These are phyloP conservation scores for Xylariaceae sp. DNA, from an alignment of 2,329 filamentous ascomycete genomes.

Conservation along the genomic window DNA sequence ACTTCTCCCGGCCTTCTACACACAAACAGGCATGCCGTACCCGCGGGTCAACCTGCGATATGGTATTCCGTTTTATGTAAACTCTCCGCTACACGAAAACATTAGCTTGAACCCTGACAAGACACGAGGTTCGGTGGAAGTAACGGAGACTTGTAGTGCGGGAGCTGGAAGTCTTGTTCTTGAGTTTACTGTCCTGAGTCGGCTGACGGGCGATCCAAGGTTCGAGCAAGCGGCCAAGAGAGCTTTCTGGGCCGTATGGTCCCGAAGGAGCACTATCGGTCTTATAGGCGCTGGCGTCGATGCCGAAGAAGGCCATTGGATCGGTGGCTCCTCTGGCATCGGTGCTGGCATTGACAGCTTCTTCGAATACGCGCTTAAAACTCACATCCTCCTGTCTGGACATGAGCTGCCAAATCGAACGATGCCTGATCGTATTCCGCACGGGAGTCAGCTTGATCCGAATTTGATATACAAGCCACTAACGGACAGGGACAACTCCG, in stretches of 20 bases:
- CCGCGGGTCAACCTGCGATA: slow-evolving; percentile 88
- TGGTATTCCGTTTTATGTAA: slow-evolving; percentile 88
- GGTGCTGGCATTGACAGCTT: slow-evolving; percentile 97
- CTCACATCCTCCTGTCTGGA: slow-evolving; percentile 84
- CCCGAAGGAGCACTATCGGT: slow-evolving; percentile 77
- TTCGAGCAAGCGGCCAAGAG: slow-evolving; percentile 88
- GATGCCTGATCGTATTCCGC: slow-evolving; percentile 38
- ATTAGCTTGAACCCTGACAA: slow-evolving; percentile 40
- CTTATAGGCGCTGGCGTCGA: slow-evolving; percentile 90
- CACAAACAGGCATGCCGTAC: slow-evolving; percentile 87
- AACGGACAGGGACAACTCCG: slow-evolving; percentile 63
- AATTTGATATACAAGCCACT: slow-evolving; percentile 61
- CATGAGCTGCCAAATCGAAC: slow-evolving; percentile 57
- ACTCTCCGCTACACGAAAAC: slow-evolving; percentile 72
- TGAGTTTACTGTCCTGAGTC: slow-evolving; percentile 87
- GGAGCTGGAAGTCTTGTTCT: slow-evolving; percentile 94
- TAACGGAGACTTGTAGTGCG: slow-evolving; percentile 95
- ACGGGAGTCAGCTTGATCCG: slow-evolving; percentile 55
- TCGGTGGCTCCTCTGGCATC: slow-evolving; percentile 85
- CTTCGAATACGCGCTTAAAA: slow-evolving; percentile 96
- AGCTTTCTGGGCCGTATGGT: slow-evolving; percentile 98
- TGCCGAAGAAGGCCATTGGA: slow-evolving; percentile 86
- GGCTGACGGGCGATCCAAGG: slow-evolving; percentile 79
- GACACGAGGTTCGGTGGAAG: slow-evolving; percentile 56
- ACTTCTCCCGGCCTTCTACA: slow-evolving; percentile 88